These are phyloP conservation scores for Puccinia coronata DNA, from an alignment of 1,284 basidiomycete genomes.

Conservation along the genomic window DNA sequence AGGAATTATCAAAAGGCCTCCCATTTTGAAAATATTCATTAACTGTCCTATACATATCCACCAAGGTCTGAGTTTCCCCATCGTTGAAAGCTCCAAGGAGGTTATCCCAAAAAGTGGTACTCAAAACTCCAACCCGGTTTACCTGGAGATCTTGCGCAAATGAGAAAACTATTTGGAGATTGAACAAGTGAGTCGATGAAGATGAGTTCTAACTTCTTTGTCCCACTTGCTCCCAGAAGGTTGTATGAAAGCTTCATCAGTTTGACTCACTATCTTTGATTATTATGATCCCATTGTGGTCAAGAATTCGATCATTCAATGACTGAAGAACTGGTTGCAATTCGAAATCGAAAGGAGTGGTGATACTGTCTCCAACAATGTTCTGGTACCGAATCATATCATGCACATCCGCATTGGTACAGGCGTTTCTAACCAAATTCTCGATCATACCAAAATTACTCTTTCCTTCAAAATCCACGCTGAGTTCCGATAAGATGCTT, in stretches of 20 bases:
- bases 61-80: neutral
- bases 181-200: neutral
- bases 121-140: neutral
- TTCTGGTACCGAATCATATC: neutral
- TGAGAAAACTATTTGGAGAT: neutral
- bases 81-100: neutral
- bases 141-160: neutral
- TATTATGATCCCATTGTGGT: neutral
- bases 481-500: too few relatives aligned
- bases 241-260: neutral
- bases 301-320: neutral
- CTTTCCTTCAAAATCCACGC: too few relatives aligned
- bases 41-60: neutral
- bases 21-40: neutral
- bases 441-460: neutral
- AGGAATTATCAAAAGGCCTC: neutral
- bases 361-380: neutral
- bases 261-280: neutral
- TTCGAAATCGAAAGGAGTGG: neutral
- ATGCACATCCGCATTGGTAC: too few relatives aligned
- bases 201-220: too few relatives aligned
- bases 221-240: neutral
- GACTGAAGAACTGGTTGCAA: neutral
- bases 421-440: neutral
- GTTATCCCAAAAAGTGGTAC: neutral